Conservation (phyloP, 352 stramenopile species). For the Pythium myriotylum region DNA sequence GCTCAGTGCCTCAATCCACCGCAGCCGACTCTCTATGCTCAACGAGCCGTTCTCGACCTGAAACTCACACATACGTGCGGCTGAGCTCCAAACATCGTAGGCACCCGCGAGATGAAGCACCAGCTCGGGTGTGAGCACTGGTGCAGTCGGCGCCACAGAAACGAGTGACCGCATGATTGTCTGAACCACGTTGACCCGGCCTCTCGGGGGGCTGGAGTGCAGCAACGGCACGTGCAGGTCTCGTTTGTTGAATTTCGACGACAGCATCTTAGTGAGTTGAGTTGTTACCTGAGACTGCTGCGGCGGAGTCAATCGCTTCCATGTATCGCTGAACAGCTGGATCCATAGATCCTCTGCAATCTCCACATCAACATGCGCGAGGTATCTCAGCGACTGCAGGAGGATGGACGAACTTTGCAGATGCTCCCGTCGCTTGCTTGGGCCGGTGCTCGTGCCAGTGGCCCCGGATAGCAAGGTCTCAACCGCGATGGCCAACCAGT, state of each 20-base stretch:
- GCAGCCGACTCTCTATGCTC: constrained; percentile 69
- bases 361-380: constrained; percentile 84
- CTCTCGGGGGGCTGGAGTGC: constrained; percentile 15
- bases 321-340: constrained; percentile 67
- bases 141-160: constrained; percentile 46
- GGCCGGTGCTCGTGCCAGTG: constrained; percentile 3
- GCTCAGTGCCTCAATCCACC: constrained; percentile 87
- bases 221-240: constrained; percentile 77
- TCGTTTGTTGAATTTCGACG: constrained; percentile 88
- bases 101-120: constrained; percentile 79
- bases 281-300: constrained; percentile 62
- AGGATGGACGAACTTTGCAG: constrained; percentile 13
- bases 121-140: constrained; percentile 84
- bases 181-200: constrained; percentile 82
- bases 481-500: constrained; percentile 82
- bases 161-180: constrained; percentile 82
- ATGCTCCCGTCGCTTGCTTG: constrained; percentile 1
- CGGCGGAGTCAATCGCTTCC: constrained; percentile 43
- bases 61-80: constrained; percentile 76
- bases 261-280: constrained; percentile 76
- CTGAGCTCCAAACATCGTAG: constrained; percentile 84
- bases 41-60: constrained; percentile 76
- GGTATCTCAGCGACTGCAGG: constrained; percentile 56
- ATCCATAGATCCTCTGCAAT: constrained; percentile 86
- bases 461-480: constrained; percentile 67